Evolutionary conservation across 208 protist species (phyloP).

Genomic region (Strigomonas culicis): DNA sequence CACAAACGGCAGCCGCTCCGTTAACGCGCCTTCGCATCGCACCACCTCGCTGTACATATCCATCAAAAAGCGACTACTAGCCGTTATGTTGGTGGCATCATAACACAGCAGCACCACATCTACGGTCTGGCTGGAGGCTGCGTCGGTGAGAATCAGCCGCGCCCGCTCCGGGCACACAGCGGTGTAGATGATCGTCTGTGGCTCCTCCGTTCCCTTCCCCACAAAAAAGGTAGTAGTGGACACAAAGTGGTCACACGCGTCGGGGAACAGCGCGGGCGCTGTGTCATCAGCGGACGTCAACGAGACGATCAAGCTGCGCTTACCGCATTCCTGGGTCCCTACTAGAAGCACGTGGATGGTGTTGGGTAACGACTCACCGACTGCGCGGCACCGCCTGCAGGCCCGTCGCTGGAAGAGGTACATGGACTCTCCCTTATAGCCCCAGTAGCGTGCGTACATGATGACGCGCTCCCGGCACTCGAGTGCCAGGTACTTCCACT

Average conservation of each 20-base stretch:
- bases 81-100: conserved; percentile 38
- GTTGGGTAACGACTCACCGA: conserved; percentile 56
- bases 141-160: conserved; percentile 40
- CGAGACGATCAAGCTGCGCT: conserved; percentile 44
- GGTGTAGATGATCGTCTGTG: conserved; percentile 53
- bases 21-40: conserved; percentile 13
- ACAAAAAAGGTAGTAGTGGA: conserved; percentile 10
- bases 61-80: conserved; percentile 42
- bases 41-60: conserved; percentile 27
- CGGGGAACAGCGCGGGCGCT: background rate
- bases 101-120: conserved; percentile 83
- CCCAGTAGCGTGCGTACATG: conserved; percentile 82
- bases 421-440: conserved; percentile 77
- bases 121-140: conserved; percentile 42
- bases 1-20: conserved; percentile 52
- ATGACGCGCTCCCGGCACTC: conserved; percentile 62
- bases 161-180: conserved; percentile 33
- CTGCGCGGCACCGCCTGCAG: conserved; percentile 37
- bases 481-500: conserved; percentile 87
- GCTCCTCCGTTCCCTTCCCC: background rate
- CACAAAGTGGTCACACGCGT: conserved; percentile 1
- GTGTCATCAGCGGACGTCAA: conserved; percentile 19
- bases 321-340: conserved; percentile 44
- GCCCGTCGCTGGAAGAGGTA: conserved; percentile 61
- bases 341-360: conserved; percentile 71